phyloP scores from a whole-genome alignment of 2,329 filamentous ascomycete genomes.

The Coniochaeta sp. region DNA sequence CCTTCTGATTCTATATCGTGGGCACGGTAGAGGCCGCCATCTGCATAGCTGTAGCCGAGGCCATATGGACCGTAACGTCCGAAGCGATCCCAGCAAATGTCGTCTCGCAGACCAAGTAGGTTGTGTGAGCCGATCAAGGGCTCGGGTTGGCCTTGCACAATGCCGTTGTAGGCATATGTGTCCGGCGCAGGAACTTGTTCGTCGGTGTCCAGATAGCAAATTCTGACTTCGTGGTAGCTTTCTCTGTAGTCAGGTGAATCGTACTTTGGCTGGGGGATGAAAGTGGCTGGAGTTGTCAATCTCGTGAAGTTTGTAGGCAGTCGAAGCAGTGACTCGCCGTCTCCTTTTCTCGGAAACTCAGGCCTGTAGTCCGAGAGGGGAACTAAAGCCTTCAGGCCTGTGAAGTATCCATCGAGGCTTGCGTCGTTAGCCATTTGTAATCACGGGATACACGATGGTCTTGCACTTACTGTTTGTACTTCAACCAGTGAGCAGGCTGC shows the following conservation, averaged over 20 bases:
- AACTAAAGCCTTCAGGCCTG: constrained; percentile 66
- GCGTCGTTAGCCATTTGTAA: constrained; percentile 9
- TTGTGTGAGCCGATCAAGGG: constrained; percentile 71
- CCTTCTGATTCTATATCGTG: constrained; percentile 65
- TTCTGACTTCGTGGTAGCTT: constrained; percentile 43
- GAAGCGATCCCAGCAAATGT: constrained; percentile 84
- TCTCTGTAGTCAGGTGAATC: constrained; percentile 45
- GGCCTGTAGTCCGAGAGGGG: constrained; percentile 54
- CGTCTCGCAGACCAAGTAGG: constrained; percentile 63
- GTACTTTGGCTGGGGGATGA: constrained; percentile 64
- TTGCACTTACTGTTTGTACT: constrained; percentile 32
- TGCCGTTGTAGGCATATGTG: constrained; percentile 59
- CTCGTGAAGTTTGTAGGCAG: constrained; percentile 24
- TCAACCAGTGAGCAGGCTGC: constrained; percentile 27
- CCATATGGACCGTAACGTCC: constrained; percentile 81
- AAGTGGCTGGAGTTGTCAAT: constrained; percentile 42
- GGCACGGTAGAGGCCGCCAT: constrained; percentile 65
- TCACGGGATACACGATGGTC: not conserved
- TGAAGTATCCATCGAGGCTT: constrained; percentile 75
- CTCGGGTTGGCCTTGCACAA: constrained; percentile 71
- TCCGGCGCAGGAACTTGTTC: constrained; percentile 51
- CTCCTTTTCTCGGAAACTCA: constrained; percentile 58
- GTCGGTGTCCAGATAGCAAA: constrained; percentile 57
- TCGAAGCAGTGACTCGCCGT: constrained; percentile 23
- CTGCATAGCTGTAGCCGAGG: constrained; percentile 66